Conservation (phyloP, 2,329 filamentous ascomycete species). For the Knufia petricola region DNA sequence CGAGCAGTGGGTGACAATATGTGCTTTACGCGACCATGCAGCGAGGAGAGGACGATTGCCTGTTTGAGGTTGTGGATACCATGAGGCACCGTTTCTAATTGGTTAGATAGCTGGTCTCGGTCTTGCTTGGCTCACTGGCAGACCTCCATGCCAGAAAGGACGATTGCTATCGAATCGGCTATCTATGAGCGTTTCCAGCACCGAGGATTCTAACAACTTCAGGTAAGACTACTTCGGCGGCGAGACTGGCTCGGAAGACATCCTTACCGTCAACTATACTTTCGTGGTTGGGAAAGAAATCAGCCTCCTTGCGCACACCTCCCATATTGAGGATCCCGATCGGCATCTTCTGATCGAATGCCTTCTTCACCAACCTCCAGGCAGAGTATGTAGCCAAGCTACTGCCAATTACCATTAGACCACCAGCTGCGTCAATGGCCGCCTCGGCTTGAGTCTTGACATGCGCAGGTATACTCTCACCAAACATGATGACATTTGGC, state of each 20-base stretch:
- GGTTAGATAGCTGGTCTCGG: background rate
- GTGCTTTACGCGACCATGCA: no score
- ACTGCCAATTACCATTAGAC: constrained; percentile 72
- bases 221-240: constrained; percentile 34
- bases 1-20: no score
- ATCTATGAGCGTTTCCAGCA: no score
- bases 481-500: constrained; percentile 92
- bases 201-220: constrained; percentile 25
- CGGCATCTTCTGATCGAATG: constrained; percentile 71
- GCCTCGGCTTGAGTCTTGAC: constrained; percentile 70
- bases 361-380: constrained; percentile 77
- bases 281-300: constrained; percentile 30
- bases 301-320: constrained; percentile 37
- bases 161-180: no score
- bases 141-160: no score
- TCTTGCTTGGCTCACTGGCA: no score
- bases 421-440: constrained; percentile 65
- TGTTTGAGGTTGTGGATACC: background rate
- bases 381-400: constrained; percentile 92
- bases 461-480: constrained; percentile 64
- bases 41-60: background rate
- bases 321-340: constrained; percentile 76
- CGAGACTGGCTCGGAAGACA: constrained; percentile 34
- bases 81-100: background rate
- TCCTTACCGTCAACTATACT: constrained; percentile 11